Evolutionary conservation across 768 basidiomycete genomes (phyloP).

Genomic region (Fomitopsis pulvina): DNA sequence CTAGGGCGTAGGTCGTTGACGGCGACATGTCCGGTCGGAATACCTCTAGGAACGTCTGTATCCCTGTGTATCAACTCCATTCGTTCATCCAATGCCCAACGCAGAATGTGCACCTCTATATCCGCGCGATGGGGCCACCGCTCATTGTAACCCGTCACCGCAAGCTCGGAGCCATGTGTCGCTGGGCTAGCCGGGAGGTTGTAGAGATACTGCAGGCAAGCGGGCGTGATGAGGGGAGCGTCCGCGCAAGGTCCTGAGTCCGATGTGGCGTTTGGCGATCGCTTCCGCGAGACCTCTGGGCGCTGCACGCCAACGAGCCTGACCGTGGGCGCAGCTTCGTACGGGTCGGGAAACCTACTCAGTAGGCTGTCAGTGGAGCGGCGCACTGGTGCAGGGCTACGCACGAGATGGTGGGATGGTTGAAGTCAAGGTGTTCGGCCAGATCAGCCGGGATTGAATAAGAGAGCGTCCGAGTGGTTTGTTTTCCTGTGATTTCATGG

Average conservation of each 20-base stretch:
- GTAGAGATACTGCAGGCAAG: slow-evolving; percentile 27
- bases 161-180: slow-evolving; percentile 22
- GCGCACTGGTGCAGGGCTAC: slow-evolving; percentile 1
- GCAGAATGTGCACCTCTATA: slow-evolving; percentile 32
- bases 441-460: slow-evolving; percentile 26
- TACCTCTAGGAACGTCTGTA: slow-evolving; percentile 38
- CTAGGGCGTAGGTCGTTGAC: slow-evolving; percentile 13
- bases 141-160: slow-evolving; percentile 27
- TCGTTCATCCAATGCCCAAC: slow-evolving; percentile 31
- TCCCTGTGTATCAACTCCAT: slow-evolving; percentile 10
- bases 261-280: too few species aligned
- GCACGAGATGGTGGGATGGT: slow-evolving; percentile 26
- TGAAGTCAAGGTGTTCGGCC: slow-evolving; percentile 20
- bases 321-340: neutral
- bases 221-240: slow-evolving; percentile 24
- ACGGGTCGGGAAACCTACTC: too few species aligned
- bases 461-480: slow-evolving; percentile 22
- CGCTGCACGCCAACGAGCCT: neutral
- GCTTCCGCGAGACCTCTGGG: slow-evolving; percentile 15
- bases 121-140: slow-evolving; percentile 24
- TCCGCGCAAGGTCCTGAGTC: too few species aligned
- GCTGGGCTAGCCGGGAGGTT: slow-evolving; percentile 20
- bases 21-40: slow-evolving; percentile 7
- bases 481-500: slow-evolving; percentile 15
- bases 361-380: slow-evolving; percentile 15